Conservation (phyloP, 352 stramenopile species). For the Phytophthora tubulina region DNA sequence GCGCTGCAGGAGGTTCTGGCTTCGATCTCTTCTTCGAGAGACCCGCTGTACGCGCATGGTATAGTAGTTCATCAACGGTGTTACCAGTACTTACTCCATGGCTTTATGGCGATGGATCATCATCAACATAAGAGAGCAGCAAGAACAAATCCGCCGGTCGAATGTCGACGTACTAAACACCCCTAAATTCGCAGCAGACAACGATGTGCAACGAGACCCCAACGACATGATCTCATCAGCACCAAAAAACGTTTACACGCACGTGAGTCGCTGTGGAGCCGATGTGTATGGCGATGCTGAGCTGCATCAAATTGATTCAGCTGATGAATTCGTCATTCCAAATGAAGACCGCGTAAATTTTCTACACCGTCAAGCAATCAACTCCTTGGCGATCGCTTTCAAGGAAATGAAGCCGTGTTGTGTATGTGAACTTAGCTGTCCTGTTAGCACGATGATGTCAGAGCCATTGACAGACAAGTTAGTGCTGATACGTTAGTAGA, state of each 20-base stretch:
- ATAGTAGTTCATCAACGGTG: not conserved
- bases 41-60: not conserved
- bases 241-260: not conserved
- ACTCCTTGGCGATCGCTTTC: not conserved
- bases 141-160: not conserved
- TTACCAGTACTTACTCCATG: not conserved
- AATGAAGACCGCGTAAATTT: not conserved
- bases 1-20: too few relatives aligned
- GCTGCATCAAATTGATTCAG: not conserved
- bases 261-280: not conserved
- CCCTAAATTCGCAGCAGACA: too few relatives aligned
- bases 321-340: not conserved
- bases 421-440: not conserved
- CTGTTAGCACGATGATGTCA: not conserved
- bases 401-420: not conserved
- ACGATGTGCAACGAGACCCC: too few relatives aligned
- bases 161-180: too few relatives aligned
- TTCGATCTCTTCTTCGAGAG: not conserved
- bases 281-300: not conserved
- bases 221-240: not conserved
- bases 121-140: not conserved
- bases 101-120: not conserved
- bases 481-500: not conserved
- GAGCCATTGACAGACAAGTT: not conserved
- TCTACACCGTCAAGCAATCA: not conserved